phyloP scores from a whole-genome alignment of 208 protist genomes.

The Trypanosoma theileri region DNA sequence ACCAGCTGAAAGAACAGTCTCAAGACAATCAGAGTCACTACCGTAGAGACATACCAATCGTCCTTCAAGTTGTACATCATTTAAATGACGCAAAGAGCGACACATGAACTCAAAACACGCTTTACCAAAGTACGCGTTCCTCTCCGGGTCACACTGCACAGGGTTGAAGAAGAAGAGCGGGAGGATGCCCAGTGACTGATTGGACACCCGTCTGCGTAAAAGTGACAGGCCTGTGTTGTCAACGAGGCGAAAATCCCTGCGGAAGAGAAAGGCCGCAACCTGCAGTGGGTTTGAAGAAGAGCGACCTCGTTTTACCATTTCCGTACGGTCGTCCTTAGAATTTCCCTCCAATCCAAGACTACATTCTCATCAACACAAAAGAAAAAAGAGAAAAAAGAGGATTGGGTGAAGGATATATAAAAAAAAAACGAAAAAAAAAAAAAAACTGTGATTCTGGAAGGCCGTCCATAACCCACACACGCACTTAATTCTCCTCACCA shows the following conservation, averaged over 20 bases:
- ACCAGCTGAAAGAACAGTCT: conserved; percentile 34
- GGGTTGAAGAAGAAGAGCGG: conserved; percentile 85
- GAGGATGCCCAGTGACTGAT: conserved; percentile 35
- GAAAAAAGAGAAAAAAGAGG: no score
- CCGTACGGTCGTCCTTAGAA: not conserved
- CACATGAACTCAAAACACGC: conserved; percentile 73
- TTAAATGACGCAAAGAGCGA: conserved; percentile 59
- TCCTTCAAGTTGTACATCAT: conserved; percentile 49
- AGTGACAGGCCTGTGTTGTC: conserved; percentile 72
- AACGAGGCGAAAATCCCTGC: conserved; percentile 56
- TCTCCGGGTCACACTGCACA: conserved; percentile 46
- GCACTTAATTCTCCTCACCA: no score
- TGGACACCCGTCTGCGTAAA: conserved; percentile 32
- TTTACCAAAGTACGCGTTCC: conserved; percentile 71
- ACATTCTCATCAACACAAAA: no score
- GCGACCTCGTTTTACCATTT: conserved; percentile 16
- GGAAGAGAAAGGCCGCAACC: conserved; percentile 75
- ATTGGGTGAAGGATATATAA: no score
- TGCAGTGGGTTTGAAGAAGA: conserved; percentile 1
- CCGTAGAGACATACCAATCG: conserved; percentile 66
- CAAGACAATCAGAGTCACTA: conserved; percentile 48
- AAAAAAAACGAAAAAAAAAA: no score
- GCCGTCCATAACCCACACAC: no score
- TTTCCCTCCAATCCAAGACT: no score
- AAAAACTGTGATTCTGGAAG: no score